Evolutionary conservation across 2,329 filamentous ascomycete species (phyloP), one percentile per base, ranked within the genome.

Genomic region (Curvularia spicifera): DNA sequence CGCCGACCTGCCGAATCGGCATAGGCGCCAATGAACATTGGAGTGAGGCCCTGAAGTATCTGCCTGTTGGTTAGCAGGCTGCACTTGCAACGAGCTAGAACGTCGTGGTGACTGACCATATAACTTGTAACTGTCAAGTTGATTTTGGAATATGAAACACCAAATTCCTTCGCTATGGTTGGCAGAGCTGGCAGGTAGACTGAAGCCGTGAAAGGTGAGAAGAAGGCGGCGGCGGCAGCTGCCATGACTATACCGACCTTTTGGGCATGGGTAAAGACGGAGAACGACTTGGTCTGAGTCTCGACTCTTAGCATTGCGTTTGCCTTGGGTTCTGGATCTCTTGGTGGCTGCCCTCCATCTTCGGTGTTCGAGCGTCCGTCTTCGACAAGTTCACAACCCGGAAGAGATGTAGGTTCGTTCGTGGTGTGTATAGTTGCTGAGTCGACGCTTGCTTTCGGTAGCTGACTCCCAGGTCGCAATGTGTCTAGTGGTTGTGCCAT

Each of bases 1-100:
- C 52, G 35, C 8, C 52, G 45, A 20, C 52, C 52, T 24, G 46
- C 12, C 1, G 39, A 42, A 15, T 54, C 52, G 13, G 52, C 44
- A 15, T 49, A 31, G 10, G 39, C 44, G n/a, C 45, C 45, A 18
- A 46, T 31, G 31, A 49, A 54, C 3, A 37, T 28, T 35, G 52
- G 52, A 1, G 52, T 28, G 2, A 54, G 42, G 1, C 18, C 52
- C 12, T 49, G 52, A 3, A 54, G 4, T 4, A 54, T 49, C 4
- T 49, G 20, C 35, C 31, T n/a, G 12, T 43, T 12, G 13, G 26
- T 45, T 6, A 45, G 43, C n/a, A 29, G 3, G 7, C 15, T 18
- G 13, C 42, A 29, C 24, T 44, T 18, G 5, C 15, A 8, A 15
- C 12, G 10, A 45, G 20, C n/a, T 29, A 29, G 9, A 29, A 4